Conservation (phyloP, 208 protist species). For the Strigomonas galati region DNA sequence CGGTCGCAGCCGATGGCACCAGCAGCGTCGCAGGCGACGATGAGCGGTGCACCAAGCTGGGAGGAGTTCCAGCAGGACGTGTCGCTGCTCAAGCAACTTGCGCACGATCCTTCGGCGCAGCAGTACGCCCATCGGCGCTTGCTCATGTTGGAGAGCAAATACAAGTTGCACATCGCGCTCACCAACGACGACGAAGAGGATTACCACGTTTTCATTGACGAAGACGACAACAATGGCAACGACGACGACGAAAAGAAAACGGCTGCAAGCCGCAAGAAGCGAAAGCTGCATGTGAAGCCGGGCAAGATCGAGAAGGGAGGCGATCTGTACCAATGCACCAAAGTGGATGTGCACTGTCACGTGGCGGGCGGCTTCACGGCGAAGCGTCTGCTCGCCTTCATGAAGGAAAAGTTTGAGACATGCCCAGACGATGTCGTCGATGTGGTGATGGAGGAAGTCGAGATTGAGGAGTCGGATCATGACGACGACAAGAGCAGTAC, state of each 20-base stretch:
- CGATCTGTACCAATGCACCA: conserved; percentile 77
- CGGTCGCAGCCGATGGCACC: neutral
- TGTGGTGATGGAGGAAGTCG: conserved; percentile 20
- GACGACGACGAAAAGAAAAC: neutral
- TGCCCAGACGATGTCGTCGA: conserved; percentile 71
- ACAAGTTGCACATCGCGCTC: conserved; percentile 64
- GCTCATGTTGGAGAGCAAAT: conserved; percentile 84
- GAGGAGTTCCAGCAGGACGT: neutral
- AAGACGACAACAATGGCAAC: neutral
- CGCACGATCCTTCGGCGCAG: conserved; percentile 47
- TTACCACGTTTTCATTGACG: conserved; percentile 13
- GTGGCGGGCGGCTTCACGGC: conserved; percentile 80
- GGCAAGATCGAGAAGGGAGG: conserved; percentile 24
- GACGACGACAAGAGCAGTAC: neutral
- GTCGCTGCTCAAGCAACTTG: conserved; percentile 31
- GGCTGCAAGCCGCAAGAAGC: neutral
- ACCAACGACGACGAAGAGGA: conserved; percentile 76
- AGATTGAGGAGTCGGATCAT: neutral
- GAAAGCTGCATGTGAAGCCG: neutral
- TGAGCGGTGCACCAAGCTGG: neutral
- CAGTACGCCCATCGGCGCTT: conserved; percentile 66
- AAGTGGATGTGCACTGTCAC: conserved; percentile 86
- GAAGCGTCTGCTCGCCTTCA: conserved; percentile 62
- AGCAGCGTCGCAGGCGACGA: neutral
- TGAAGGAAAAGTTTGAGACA: conserved; percentile 54